These are phyloP conservation scores for Apophysomyces ossiformis DNA, from an alignment of 371 early-diverging fungal genomes.

Conservation along the genomic window DNA sequence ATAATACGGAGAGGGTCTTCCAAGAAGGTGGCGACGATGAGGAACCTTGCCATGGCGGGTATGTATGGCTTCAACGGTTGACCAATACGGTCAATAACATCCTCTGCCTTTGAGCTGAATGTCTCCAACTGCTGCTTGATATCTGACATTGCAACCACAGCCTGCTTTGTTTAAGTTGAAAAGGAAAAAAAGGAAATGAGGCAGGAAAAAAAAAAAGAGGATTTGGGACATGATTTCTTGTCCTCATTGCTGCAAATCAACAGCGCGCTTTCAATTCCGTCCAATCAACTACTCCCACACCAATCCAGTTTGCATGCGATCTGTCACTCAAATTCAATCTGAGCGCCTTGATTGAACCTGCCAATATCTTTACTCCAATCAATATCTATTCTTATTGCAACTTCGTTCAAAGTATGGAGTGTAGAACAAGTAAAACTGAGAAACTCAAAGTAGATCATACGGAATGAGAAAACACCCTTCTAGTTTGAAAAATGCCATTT, in stretches of 20 bases:
- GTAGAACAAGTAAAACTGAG: too few relatives aligned
- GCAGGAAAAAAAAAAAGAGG: slow-evolving; percentile 15
- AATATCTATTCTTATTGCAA: too few relatives aligned
- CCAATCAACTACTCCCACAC: slow-evolving; percentile 10
- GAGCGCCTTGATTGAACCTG: background rate
- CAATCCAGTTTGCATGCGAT: slow-evolving; percentile 6
- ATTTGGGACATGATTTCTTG: slow-evolving; percentile 10
- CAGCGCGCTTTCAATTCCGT: background rate
- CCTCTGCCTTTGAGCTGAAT: slow-evolving; percentile 27
- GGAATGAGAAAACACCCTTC: too few relatives aligned
- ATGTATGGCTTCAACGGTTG: slow-evolving; percentile 86
- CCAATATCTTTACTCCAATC: too few relatives aligned
- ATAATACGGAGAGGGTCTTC: slow-evolving; percentile 90
- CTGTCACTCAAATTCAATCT: background rate
- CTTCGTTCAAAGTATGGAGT: too few relatives aligned
- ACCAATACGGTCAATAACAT: slow-evolving; percentile 64
- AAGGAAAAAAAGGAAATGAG: slow-evolving; percentile 12
- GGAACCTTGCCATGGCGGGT: slow-evolving; percentile 84
- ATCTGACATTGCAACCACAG: slow-evolving; percentile 20
- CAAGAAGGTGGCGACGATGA: slow-evolving; percentile 92
- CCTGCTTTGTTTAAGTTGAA: background rate
- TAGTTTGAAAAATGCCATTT: too few relatives aligned
- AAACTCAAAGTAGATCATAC: too few relatives aligned
- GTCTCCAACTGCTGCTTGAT: slow-evolving; percentile 23
- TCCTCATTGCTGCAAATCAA: slow-evolving; percentile 4